Evolutionary conservation across 768 basidiomycete genomes (phyloP), one percentile per base, ranked within the genome.

Genomic region (Leccinum aurantiacum): DNA sequence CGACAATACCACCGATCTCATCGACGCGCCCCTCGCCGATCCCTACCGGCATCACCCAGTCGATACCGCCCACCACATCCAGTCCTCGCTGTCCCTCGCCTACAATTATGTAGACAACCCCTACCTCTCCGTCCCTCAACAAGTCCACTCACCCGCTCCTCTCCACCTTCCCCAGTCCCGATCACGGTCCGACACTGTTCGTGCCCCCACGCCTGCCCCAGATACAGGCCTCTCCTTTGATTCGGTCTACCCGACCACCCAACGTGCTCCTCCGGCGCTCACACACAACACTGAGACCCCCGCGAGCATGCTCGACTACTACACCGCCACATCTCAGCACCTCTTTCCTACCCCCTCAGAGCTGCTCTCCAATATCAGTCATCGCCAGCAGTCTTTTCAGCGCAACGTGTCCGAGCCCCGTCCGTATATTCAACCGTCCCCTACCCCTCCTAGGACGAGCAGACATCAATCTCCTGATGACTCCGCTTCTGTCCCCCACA

Each of bases 321-420:
- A 63, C 53, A 15, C 65, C 17, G 27, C 62, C 22, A 14, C 67
- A 0, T 59, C 68, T 0, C 78, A 76, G 58, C 60, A 69, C 1
- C 84, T 81, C 3, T 87, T 89, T 64, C 87, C 82, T 1, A 89
- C 88, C 1, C 88, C 88, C 1, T 83, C 82, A 38, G 86, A 88
- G 64, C 75, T 89, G 31, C 79, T 89, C 53, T 74, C 75, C 29
- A 78, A 85, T 46, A 71, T 83, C 22, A 59, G 11, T 35, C 68
- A 60, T 47, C 59, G 51, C 22, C 59, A 50, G 15, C 56, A 57
- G 29, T 24, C 62, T 7, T 41, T 9, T 10, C 60, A 50, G 46
- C 63, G 59, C 33, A 49, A 54, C 31, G 22, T 53, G 2, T 22
- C 56, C 14, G 66, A 62, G 13, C 8, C 58, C 1, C 56, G 50